Conservation (phyloP, 2,329 filamentous ascomycete species). For the Fusarium veterinarium region DNA sequence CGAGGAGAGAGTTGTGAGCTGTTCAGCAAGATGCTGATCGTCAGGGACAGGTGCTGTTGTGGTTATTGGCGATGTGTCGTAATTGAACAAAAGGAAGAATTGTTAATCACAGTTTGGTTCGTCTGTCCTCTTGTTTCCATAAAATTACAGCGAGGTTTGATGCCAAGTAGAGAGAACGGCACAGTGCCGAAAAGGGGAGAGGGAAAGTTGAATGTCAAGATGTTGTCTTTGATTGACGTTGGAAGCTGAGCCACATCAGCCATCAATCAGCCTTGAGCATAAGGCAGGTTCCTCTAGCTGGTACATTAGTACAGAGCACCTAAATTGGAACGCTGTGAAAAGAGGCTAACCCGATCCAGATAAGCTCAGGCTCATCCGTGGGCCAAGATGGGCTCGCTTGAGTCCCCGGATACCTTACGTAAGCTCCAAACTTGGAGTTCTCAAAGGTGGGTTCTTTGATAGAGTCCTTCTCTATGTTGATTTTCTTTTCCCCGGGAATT, state of each 20-base stretch:
- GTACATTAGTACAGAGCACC: background rate
- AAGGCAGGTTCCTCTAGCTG: background rate
- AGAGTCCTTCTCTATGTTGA: background rate
- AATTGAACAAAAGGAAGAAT: slow-evolving; percentile 17
- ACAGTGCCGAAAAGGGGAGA: background rate
- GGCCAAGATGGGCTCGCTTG: background rate
- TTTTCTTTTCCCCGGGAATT: background rate
- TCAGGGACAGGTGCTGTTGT: slow-evolving; percentile 19
- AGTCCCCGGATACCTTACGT: background rate
- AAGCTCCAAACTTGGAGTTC: background rate
- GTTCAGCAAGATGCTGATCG: slow-evolving; percentile 22
- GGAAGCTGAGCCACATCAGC: slow-evolving; percentile 38
- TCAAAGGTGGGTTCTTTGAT: background rate
- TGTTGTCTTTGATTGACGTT: slow-evolving; percentile 30
- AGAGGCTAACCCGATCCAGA: background rate
- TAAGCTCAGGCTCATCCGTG: background rate
- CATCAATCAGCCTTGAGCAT: background rate
- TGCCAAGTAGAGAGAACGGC: background rate
- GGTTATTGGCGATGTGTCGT: slow-evolving; percentile 13
- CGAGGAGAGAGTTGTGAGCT: background rate
- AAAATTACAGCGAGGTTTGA: background rate
- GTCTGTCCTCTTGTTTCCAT: background rate
- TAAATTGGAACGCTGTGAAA: slow-evolving; percentile 5
- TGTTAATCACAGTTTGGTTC: background rate
- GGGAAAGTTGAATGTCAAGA: slow-evolving; percentile 8